Evolutionary conservation across 139 green algal species (phyloP).

Genomic region (Micromonas commoda): DNA sequence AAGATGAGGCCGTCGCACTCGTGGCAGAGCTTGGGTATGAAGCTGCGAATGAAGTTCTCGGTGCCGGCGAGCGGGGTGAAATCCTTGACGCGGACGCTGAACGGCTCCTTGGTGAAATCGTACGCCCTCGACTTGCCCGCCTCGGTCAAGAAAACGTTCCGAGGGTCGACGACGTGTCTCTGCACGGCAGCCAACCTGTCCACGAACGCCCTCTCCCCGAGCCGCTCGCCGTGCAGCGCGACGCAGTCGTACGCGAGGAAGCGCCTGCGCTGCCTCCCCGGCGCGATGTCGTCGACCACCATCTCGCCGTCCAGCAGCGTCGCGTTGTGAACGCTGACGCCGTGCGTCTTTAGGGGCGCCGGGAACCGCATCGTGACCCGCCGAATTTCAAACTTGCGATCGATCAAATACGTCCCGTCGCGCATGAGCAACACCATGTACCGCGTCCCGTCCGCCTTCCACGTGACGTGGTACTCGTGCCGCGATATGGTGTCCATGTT

Average conservation of each 20-base stretch:
- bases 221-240: slow-evolving; percentile 46
- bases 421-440: slow-evolving; percentile 81
- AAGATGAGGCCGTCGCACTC: slow-evolving; percentile 92
- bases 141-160: slow-evolving; percentile 40
- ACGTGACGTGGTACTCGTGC: slow-evolving; percentile 72
- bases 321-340: slow-evolving; percentile 22
- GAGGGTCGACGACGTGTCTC: slow-evolving; percentile 45
- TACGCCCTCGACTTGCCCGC: background rate
- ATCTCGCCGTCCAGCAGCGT: slow-evolving; percentile 96
- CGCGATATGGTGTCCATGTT: slow-evolving; percentile 3
- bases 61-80: slow-evolving; percentile 79
- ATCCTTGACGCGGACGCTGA: slow-evolving; percentile 68
- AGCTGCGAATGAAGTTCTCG: slow-evolving; percentile 62
- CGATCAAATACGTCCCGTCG: slow-evolving; percentile 81
- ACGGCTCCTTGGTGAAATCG: slow-evolving; percentile 27
- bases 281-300: slow-evolving; percentile 66
- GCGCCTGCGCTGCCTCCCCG: slow-evolving; percentile 38
- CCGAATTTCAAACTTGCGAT: slow-evolving; percentile 62
- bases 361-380: slow-evolving; percentile 67
- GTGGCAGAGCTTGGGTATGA: slow-evolving; percentile 55
- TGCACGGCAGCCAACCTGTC: slow-evolving; percentile 45
- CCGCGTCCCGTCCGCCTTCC: slow-evolving; percentile 95
- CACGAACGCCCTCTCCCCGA: slow-evolving; percentile 22
- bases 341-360: background rate
- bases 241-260: slow-evolving; percentile 80